These are phyloP conservation scores for Botrytis aclada DNA, from an alignment of 2,329 filamentous ascomycete genomes.

Conservation along the genomic window DNA sequence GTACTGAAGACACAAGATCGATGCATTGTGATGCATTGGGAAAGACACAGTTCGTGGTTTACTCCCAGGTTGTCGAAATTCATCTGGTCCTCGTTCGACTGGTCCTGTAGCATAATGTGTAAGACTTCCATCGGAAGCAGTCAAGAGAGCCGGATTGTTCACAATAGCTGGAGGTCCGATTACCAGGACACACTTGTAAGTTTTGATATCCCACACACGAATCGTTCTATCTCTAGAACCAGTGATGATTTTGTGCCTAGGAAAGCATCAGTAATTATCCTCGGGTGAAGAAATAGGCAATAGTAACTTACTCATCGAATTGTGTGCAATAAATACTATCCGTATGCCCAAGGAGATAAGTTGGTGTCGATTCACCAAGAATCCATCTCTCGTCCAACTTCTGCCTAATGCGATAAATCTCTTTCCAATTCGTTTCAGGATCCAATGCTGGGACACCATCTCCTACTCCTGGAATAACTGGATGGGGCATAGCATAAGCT, in stretches of 20 bases:
- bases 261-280: constrained; percentile 38
- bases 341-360: constrained; percentile 89
- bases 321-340: constrained; percentile 98
- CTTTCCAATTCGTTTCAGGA: constrained; percentile 76
- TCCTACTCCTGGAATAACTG: constrained; percentile 52
- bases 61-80: constrained; percentile 42
- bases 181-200: constrained; percentile 77
- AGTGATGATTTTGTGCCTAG: constrained; percentile 88
- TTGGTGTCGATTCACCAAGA: constrained; percentile 70
- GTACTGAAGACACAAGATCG: constrained; percentile 92
- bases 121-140: constrained; percentile 50
- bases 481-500: constrained; percentile 56
- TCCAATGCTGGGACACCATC: constrained; percentile 53
- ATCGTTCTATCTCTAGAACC: constrained; percentile 95
- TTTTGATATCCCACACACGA: constrained; percentile 92
- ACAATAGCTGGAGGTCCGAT: constrained; percentile 75
- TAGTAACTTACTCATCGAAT: constrained; percentile 79
- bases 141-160: constrained; percentile 49
- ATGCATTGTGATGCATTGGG: constrained; percentile 75
- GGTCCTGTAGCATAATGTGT: constrained; percentile 54
- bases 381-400: constrained; percentile 79
- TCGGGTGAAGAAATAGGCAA: background rate
- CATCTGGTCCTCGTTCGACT: constrained; percentile 21
- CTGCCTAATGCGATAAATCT: constrained; percentile 74
- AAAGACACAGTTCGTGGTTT: constrained; percentile 57